Evolutionary conservation across 116 monocot genomes (phyloP).

Genomic region (Papilionanthe hybrid): DNA sequence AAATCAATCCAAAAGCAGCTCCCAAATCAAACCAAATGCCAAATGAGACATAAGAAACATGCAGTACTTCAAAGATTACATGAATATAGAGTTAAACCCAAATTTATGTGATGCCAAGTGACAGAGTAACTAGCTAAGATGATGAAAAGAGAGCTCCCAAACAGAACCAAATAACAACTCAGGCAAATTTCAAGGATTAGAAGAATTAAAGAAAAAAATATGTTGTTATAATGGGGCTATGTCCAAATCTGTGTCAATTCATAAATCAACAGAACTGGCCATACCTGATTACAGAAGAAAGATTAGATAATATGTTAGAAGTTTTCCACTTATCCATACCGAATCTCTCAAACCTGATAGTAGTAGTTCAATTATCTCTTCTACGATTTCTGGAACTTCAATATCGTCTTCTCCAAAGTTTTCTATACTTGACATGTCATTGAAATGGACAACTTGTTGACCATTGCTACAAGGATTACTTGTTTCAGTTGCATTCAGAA

Average conservation of each 20-base stretch:
- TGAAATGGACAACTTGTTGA: conserved; percentile 5
- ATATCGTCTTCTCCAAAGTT: conserved; percentile 55
- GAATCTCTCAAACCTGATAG: conserved; percentile 84
- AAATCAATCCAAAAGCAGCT: background rate
- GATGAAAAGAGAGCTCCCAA: background rate
- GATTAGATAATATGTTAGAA: conserved; percentile 3
- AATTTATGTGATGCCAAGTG: background rate
- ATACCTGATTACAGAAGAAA: background rate
- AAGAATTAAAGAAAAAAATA: background rate
- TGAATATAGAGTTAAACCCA: background rate
- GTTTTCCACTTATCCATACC: conserved; percentile 39
- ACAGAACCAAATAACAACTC: background rate
- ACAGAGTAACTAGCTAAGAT: background rate
- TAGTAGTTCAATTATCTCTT: conserved; percentile 86
- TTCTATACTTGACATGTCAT: conserved; percentile 11
- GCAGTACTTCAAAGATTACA: background rate
- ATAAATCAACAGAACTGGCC: background rate
- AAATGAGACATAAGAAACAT: background rate
- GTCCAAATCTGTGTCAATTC: background rate
- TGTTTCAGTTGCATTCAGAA: conserved; percentile 12
- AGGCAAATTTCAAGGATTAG: background rate
- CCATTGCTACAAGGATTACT: conserved; percentile 11
- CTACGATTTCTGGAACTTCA: conserved; percentile 88
- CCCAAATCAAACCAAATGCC: background rate
- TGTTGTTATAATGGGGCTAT: background rate